phyloP scores from a whole-genome alignment of 179 eudicot genomes.

The Silene vulgaris region DNA sequence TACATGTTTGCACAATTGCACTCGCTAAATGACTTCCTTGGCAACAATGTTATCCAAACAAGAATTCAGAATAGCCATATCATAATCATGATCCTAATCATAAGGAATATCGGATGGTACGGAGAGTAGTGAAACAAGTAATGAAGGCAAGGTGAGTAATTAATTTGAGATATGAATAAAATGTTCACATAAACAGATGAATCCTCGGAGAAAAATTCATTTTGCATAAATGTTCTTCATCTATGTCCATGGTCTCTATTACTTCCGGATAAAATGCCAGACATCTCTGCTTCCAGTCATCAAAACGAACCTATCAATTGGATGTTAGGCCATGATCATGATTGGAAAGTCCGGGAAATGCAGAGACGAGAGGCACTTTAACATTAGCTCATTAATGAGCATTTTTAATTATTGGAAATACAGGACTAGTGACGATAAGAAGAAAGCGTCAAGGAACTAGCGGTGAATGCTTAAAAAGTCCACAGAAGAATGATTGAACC shows the following conservation, averaged over 20 bases:
- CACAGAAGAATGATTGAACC: slow-evolving; percentile 22
- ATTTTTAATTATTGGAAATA: slow-evolving; percentile 17
- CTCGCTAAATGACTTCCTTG: background rate
- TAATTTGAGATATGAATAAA: background rate
- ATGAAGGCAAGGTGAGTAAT: background rate
- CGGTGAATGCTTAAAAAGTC: slow-evolving; percentile 20
- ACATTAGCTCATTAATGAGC: slow-evolving; percentile 21
- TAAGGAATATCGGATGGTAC: background rate
- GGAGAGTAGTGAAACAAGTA: background rate
- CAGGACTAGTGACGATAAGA: slow-evolving; percentile 3
- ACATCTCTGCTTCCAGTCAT: slow-evolving; percentile 28
- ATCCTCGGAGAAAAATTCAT: slow-evolving; percentile 13
- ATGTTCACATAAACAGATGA: slow-evolving; percentile 18
- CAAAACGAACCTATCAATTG: slow-evolving; percentile 11
- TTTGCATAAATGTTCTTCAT: slow-evolving; percentile 16
- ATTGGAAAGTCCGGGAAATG: slow-evolving; percentile 17
- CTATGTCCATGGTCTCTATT: slow-evolving; percentile 20
- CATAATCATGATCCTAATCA: slow-evolving; percentile 7
- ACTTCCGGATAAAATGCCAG: slow-evolving; percentile 28
- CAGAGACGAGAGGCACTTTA: slow-evolving; percentile 28
- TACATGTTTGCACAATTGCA: no score
- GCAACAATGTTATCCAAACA: background rate
- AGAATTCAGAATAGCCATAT: background rate
- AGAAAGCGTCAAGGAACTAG: slow-evolving; percentile 14
- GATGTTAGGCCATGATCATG: background rate